Conservation (phyloP, 257 asterid species). For the Nicotiana undulata region DNA sequence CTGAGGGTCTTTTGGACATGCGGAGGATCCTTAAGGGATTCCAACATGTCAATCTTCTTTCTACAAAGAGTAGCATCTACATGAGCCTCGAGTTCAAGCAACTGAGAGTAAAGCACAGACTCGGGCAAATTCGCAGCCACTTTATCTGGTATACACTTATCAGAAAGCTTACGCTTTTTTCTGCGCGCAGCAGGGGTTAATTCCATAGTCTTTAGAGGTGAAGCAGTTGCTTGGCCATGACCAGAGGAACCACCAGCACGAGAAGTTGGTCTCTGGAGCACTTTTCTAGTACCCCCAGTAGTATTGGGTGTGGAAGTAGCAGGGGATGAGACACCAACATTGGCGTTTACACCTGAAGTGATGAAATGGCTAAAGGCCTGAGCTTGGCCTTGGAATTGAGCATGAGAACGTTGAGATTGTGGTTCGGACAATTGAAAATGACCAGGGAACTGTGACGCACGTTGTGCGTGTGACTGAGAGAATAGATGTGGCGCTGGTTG, state of each 20-base stretch:
- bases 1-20: slow-evolving; percentile 27
- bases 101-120: slow-evolving; percentile 62
- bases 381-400: slow-evolving; percentile 26
- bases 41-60: slow-evolving; percentile 51
- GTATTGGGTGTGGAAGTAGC: slow-evolving; percentile 38
- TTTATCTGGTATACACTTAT: slow-evolving; percentile 53
- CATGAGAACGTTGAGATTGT: slow-evolving; percentile 33
- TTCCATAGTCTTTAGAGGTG: slow-evolving; percentile 92
- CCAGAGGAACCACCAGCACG: slow-evolving; percentile 51
- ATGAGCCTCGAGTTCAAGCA: slow-evolving; percentile 71
- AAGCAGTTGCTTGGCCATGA: slow-evolving; percentile 45
- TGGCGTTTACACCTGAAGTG: slow-evolving; percentile 15
- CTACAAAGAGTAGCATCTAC: slow-evolving; percentile 61
- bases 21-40: slow-evolving; percentile 22
- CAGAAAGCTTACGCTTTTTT: slow-evolving; percentile 59
- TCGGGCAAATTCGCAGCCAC: slow-evolving; percentile 65
- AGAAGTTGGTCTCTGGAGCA: slow-evolving; percentile 56
- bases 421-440: slow-evolving; percentile 54
- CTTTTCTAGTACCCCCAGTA: slow-evolving; percentile 40
- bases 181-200: slow-evolving; percentile 72
- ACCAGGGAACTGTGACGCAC: slow-evolving; percentile 48
- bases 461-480: slow-evolving; percentile 40
- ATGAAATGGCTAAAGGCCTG: slow-evolving; percentile 35
- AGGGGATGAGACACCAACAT: slow-evolving; percentile 37
- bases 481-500: slow-evolving; percentile 30